phyloP scores from a whole-genome alignment of 352 stramenopile species.

The Pythium volutum region DNA sequence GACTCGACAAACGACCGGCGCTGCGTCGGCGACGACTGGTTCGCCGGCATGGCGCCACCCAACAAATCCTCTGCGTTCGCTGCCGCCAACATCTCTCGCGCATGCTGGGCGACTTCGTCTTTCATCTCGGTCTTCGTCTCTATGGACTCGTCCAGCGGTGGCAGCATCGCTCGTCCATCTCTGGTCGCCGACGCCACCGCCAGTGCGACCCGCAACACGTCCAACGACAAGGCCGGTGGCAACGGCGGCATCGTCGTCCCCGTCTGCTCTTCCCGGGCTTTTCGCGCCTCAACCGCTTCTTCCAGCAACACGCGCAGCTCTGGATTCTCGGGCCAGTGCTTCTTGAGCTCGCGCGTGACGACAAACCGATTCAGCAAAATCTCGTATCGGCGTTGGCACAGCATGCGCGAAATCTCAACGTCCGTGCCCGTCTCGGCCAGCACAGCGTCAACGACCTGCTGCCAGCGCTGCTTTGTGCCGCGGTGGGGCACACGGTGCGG shows the following conservation, averaged over 20 bases:
- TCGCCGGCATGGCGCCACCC: neutral
- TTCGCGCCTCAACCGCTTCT: neutral
- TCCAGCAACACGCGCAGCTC: conserved; percentile 5
- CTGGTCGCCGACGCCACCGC: neutral
- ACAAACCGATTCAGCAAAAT: conserved; percentile 9
- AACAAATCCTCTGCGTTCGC: neutral
- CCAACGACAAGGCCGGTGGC: neutral
- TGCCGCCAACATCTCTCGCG: neutral
- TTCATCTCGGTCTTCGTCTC: neutral
- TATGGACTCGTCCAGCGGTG: neutral
- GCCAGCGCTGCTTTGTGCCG: conserved; percentile 4
- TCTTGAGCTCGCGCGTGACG: neutral
- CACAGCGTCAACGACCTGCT: conserved; percentile 4
- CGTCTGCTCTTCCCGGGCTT: conserved; percentile 4
- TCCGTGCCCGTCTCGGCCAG: neutral
- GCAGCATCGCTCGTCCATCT: neutral
- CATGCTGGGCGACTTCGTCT: neutral
- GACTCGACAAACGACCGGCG: conserved; percentile 11
- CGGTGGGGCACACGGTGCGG: neutral
- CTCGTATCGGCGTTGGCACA: conserved; percentile 18
- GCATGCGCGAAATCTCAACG: neutral
- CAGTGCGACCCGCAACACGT: neutral
- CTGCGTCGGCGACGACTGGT: neutral
- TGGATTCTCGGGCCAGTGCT: neutral
- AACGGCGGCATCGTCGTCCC: neutral